phyloP scores from a whole-genome alignment of 225 moss, liverwort and hornwort species.

The Asterella californica region DNA sequence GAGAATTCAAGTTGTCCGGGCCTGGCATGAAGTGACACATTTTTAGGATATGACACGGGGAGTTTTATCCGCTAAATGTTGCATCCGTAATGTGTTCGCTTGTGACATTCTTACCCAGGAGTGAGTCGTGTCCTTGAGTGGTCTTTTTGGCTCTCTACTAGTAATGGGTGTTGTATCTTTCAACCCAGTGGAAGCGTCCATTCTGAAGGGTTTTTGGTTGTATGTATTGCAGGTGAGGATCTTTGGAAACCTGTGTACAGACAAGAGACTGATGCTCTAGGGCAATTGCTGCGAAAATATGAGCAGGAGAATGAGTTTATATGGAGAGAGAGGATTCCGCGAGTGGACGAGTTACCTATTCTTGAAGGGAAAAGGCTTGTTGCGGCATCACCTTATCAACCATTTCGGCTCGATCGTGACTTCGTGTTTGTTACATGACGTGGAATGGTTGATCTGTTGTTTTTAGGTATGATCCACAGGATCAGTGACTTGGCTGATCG shows the following conservation, averaged over 20 bases:
- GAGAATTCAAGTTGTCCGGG: too few relatives aligned
- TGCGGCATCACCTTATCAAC: conserved; percentile 68
- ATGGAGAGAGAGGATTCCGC: conserved; percentile 74
- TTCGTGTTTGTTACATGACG: conserved; percentile 79
- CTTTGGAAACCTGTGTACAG: conserved; percentile 77
- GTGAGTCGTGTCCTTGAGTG: neutral
- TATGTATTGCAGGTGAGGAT: conserved; percentile 64
- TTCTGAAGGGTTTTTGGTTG: neutral
- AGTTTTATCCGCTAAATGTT: neutral
- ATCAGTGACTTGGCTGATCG: too few relatives aligned
- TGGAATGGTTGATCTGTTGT: neutral
- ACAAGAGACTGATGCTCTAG: conserved; percentile 71
- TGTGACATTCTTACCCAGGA: too few relatives aligned
- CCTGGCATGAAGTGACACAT: neutral
- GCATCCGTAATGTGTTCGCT: neutral
- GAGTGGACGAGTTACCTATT: conserved; percentile 81
- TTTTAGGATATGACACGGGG: neutral
- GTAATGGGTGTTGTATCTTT: neutral
- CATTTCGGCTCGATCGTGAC: conserved; percentile 89
- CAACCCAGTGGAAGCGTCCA: neutral
- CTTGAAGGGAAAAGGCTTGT: conserved; percentile 93
- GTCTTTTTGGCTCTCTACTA: neutral
- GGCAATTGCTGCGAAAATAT: conserved; percentile 63
- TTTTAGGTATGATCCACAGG: neutral
- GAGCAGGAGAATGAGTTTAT: conserved; percentile 95